These are phyloP conservation scores for Elsinoe arachidis DNA, from an alignment of 2,329 filamentous ascomycete genomes.

Conservation along the genomic window DNA sequence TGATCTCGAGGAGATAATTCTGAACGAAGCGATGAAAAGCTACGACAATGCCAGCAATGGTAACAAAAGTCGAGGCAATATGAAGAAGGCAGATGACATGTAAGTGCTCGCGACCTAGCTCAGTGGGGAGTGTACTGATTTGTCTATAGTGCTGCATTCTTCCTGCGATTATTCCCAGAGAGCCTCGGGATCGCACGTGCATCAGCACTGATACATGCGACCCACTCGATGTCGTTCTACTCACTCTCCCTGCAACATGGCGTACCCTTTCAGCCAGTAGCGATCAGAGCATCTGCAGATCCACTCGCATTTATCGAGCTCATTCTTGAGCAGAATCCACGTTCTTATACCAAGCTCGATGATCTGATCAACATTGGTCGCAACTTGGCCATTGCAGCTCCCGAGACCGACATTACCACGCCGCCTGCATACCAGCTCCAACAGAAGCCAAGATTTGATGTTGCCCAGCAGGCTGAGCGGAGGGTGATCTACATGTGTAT, in stretches of 20 bases:
- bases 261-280: constrained; percentile 70
- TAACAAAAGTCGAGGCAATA: constrained; percentile 63
- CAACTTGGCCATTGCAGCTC: constrained; percentile 40
- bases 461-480: constrained; percentile 42
- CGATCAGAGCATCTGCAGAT: constrained; percentile 67
- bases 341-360: constrained; percentile 65
- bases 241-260: constrained; percentile 70
- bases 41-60: constrained; percentile 80
- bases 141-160: constrained; percentile 49
- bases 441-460: constrained; percentile 22
- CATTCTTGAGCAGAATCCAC: constrained; percentile 65
- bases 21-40: constrained; percentile 56
- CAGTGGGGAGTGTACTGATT: constrained; percentile 21
- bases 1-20: constrained; percentile 51
- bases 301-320: constrained; percentile 64
- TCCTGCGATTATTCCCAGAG: constrained; percentile 49
- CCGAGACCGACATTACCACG: constrained; percentile 19
- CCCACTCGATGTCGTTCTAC: constrained; percentile 67
- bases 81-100: constrained; percentile 72
- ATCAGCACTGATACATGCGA: constrained; percentile 60
- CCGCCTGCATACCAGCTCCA: constrained; percentile 22
- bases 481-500: constrained; percentile 74
- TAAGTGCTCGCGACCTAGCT: constrained; percentile 32
- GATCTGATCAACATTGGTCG: constrained; percentile 62
- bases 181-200: constrained; percentile 48